A percentile compares a stretch with the other conserved stretches of the same genome.
Conservation (phyloP, 495 filamentous ascomycete genomes). For the Penicillium ucsense region DNA sequence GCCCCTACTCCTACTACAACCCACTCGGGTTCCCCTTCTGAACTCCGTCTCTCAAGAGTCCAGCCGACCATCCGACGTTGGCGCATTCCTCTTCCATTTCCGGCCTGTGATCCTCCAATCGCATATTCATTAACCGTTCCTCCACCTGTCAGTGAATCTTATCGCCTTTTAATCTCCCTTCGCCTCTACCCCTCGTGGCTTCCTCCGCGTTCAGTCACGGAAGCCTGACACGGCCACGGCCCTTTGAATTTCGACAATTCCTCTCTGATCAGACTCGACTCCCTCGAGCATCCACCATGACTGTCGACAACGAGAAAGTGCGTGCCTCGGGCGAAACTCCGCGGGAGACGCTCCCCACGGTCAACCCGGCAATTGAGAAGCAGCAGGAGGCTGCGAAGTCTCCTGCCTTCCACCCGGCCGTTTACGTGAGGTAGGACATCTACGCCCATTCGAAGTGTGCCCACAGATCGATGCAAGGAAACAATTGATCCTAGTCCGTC, state of each 20-base stretch:
- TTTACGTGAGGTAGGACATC: constrained; percentile 76
- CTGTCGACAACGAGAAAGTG: constrained; percentile 64
- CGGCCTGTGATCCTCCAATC: constrained; percentile 1
- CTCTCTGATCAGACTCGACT: constrained; percentile 33
- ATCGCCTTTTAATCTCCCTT: constrained; percentile 9
- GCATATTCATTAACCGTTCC: constrained; percentile 12
- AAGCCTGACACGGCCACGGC: constrained; percentile 40
- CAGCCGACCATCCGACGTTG: not conserved
- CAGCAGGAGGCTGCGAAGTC: constrained; percentile 49
- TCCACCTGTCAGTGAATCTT: constrained; percentile 12
- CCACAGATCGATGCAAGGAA: too few relatives aligned
- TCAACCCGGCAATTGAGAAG: constrained; percentile 67
- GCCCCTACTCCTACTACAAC: constrained; percentile 6
- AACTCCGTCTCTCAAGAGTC: too few relatives aligned
- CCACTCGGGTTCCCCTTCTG: not conserved
- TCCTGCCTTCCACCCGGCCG: constrained; percentile 61
- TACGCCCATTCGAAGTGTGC: not conserved
- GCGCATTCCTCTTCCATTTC: constrained; percentile 19
- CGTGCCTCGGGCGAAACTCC: constrained; percentile 67
- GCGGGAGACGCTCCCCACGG: constrained; percentile 61
- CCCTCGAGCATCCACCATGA: constrained; percentile 39
- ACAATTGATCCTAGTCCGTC: too few relatives aligned
- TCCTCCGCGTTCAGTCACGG: constrained; percentile 37
- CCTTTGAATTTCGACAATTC: constrained; percentile 43
- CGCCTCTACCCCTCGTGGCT: constrained; percentile 30